These are phyloP conservation scores for Aspergillus wentii DNA, from an alignment of 495 filamentous ascomycete genomes.

Conservation along the genomic window DNA sequence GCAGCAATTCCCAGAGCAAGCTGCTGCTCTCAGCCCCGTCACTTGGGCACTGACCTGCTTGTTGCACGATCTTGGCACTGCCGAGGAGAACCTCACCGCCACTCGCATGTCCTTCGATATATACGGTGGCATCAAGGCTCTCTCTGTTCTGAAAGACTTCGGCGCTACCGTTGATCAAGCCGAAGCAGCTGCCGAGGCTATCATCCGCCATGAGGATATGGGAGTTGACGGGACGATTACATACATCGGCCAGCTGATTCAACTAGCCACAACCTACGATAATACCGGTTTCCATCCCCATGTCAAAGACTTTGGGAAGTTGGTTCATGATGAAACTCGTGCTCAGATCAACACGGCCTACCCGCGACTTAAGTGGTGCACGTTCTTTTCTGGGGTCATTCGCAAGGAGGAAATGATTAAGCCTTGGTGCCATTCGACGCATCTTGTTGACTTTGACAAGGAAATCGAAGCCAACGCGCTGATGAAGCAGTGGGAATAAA, in stretches of 20 bases:
- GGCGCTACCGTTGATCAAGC: slow-evolving; percentile 20
- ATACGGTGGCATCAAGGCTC: slow-evolving; percentile 24
- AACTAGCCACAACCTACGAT: slow-evolving; percentile 70
- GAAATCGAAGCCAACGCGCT: slow-evolving; percentile 56
- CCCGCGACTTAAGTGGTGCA: slow-evolving; percentile 18
- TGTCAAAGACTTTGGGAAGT: slow-evolving; percentile 9
- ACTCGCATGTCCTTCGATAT: slow-evolving; percentile 52
- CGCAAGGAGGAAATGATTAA: slow-evolving; percentile 57
- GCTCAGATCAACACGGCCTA: slow-evolving; percentile 14
- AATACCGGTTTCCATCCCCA: slow-evolving; percentile 38
- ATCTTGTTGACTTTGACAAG: slow-evolving; percentile 57
- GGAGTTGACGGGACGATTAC: slow-evolving; percentile 57
- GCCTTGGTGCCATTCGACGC: slow-evolving; percentile 71
- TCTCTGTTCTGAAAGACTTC: slow-evolving; percentile 59
- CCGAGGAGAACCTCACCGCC: slow-evolving; percentile 49
- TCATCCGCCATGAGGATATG: slow-evolving; percentile 77
- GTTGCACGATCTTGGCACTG: slow-evolving; percentile 72
- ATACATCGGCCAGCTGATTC: slow-evolving; percentile 61
- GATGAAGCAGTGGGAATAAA: slow-evolving; percentile 50
- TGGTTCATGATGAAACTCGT: slow-evolving; percentile 12
- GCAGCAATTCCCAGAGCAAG: slow-evolving; percentile 20
- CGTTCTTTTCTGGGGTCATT: slow-evolving; percentile 28
- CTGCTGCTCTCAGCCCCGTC: slow-evolving; percentile 13
- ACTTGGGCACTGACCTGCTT: slow-evolving; percentile 59
- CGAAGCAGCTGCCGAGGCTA: slow-evolving; percentile 63